These are phyloP conservation scores for Neofusicoccum parvum DNA, from an alignment of 2,329 filamentous ascomycete genomes.

Conservation along the genomic window DNA sequence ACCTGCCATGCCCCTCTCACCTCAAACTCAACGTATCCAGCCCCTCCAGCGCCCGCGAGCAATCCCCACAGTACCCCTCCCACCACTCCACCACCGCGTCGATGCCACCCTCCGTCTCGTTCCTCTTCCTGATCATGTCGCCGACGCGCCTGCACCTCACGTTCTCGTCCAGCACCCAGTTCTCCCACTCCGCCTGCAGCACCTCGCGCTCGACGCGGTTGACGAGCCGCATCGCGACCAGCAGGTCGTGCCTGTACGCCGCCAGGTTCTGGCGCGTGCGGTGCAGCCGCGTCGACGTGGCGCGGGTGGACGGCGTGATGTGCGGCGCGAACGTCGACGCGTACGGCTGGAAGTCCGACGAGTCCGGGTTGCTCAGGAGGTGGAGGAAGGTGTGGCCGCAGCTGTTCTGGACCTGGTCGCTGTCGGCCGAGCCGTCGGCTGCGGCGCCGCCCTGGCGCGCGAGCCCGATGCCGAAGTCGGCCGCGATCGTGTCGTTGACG, in stretches of 20 bases:
- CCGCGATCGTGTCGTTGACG: constrained; percentile 35
- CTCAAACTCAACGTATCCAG: constrained; percentile 13
- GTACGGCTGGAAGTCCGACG: constrained; percentile 2
- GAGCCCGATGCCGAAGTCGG: constrained; percentile 10
- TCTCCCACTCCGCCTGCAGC: constrained; percentile 86
- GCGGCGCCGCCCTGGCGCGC: constrained; percentile 18
- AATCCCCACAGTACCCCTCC: constrained; percentile 64
- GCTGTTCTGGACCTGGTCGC: neutral
- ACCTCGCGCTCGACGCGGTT: constrained; percentile 89
- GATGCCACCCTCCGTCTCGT: constrained; percentile 31
- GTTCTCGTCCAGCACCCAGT: constrained; percentile 83
- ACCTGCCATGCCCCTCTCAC: neutral
- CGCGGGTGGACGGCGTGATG: constrained; percentile 26
- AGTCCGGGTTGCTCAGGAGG: constrained; percentile 29
- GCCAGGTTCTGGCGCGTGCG: constrained; percentile 82
- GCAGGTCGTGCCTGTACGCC: constrained; percentile 81
- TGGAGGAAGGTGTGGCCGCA: constrained; percentile 42
- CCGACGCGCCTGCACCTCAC: constrained; percentile 69
- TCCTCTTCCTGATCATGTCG: constrained; percentile 48
- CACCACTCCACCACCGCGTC: constrained; percentile 55
- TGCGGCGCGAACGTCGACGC: constrained; percentile 20
- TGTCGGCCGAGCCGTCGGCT: constrained; percentile 35
- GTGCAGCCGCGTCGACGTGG: constrained; percentile 57
- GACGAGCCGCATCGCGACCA: constrained; percentile 87
- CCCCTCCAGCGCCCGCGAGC: constrained; percentile 42